A percentile compares a stretch with the other conserved stretches of the same genome.
These are phyloP conservation scores for Aurantiochytrium sp. DNA, from an alignment of 108 stramenopile species.

Conservation along the genomic window DNA sequence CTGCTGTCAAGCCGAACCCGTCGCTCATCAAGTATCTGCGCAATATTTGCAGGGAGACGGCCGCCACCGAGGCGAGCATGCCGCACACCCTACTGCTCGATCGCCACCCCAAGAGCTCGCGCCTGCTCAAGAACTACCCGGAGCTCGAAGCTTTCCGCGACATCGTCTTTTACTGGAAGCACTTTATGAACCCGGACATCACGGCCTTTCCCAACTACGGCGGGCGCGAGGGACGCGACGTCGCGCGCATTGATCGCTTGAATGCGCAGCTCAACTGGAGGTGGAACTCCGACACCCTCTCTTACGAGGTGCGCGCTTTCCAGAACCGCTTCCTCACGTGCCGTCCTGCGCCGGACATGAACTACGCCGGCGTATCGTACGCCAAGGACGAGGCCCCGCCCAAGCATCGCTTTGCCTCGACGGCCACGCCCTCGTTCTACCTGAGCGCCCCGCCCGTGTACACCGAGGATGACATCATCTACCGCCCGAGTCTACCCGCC, in stretches of 20 bases:
- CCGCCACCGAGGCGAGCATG: neutral
- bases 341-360: constrained; percentile 33
- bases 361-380: neutral
- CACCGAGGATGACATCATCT: constrained; percentile 41
- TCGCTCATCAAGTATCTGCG: constrained; percentile 36
- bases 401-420: constrained; percentile 33
- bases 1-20: neutral
- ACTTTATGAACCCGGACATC: constrained; percentile 35
- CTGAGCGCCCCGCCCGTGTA: neutral
- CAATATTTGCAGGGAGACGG: constrained; percentile 34
- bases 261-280: constrained; percentile 5
- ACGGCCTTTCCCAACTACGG: constrained; percentile 33
- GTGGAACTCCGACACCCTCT: constrained; percentile 3
- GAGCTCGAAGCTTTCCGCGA: constrained; percentile 37
- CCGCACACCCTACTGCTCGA: neutral
- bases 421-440: constrained; percentile 35
- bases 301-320: constrained; percentile 26
- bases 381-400: constrained; percentile 28
- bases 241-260: constrained; percentile 4
- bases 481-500: constrained; percentile 35
- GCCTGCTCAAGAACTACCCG: constrained; percentile 38
- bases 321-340: neutral
- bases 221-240: neutral
- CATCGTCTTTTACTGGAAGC: constrained; percentile 42
- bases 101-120: neutral